Conservation (phyloP, 2,329 filamentous ascomycete species). For the Epichloe sibirici region DNA sequence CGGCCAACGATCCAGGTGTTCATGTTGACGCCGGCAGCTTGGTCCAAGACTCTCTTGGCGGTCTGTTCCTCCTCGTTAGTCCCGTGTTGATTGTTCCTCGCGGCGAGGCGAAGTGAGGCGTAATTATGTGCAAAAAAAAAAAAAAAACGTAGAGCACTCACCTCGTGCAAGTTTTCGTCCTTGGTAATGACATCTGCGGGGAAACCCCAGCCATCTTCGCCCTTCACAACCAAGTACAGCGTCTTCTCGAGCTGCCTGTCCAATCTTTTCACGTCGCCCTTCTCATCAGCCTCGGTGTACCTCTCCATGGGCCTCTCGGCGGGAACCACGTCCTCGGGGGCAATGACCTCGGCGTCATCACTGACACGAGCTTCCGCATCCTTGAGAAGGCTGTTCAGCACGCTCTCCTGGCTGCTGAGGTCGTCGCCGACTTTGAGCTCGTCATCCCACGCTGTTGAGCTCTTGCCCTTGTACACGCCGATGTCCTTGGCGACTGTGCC, state of each 20-base stretch:
- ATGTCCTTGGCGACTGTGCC: slow-evolving; percentile 72
- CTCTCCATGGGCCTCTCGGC: slow-evolving; percentile 61
- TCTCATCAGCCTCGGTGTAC: slow-evolving; percentile 65
- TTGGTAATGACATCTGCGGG: slow-evolving; percentile 57
- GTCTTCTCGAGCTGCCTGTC: slow-evolving; percentile 70
- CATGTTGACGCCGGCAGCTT: slow-evolving; percentile 84
- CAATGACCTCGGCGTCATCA: slow-evolving; percentile 47
- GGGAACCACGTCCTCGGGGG: slow-evolving; percentile 46
- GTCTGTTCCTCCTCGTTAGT: slow-evolving; percentile 40
- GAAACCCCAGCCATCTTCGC: slow-evolving; percentile 69
- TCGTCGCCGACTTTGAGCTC: slow-evolving; percentile 67
- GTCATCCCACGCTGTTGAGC: slow-evolving; percentile 73
- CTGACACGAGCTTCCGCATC: slow-evolving; percentile 58
- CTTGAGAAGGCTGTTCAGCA: slow-evolving; percentile 57
- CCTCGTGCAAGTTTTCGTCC: slow-evolving; percentile 71
- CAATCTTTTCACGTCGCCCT: slow-evolving; percentile 63
- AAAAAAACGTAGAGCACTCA: slow-evolving; percentile 32
- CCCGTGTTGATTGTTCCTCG: neutral
- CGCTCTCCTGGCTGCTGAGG: slow-evolving; percentile 49
- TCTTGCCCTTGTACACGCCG: slow-evolving; percentile 66
- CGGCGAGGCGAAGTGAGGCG: no score
- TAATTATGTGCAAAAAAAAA: neutral
- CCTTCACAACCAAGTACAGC: slow-evolving; percentile 76
- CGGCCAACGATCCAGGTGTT: slow-evolving; percentile 97
- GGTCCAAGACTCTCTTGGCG: slow-evolving; percentile 64